A percentile compares a stretch with the other conserved stretches of the same genome.
These are phyloP conservation scores for Malus orientalis DNA, from an alignment of 306 rosid genomes.

Conservation along the genomic window DNA sequence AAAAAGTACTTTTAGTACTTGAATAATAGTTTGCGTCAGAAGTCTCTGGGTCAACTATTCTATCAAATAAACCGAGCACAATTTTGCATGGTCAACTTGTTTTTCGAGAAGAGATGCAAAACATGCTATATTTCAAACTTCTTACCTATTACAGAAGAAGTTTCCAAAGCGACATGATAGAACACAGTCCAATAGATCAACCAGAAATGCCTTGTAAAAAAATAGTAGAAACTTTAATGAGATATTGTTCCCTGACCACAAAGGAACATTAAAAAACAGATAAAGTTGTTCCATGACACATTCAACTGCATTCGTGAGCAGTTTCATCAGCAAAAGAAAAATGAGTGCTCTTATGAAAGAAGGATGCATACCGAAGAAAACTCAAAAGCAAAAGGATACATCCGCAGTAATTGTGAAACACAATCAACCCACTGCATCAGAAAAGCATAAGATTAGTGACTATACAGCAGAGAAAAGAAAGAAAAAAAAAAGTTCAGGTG, in stretches of 20 bases:
- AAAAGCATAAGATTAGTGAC: constrained; percentile 15
- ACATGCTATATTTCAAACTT: background rate
- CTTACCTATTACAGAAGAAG: constrained; percentile 88
- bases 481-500: background rate
- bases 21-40: background rate
- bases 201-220: constrained; percentile 66
- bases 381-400: constrained; percentile 94
- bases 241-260: background rate
- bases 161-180: constrained; percentile 95
- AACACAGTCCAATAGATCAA: constrained; percentile 78
- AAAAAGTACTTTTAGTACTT: constrained; percentile 11
- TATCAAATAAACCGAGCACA: background rate
- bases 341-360: constrained; percentile 5
- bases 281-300: background rate
- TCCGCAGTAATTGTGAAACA: constrained; percentile 83
- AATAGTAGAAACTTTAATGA: constrained; percentile 10
- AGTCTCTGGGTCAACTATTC: background rate
- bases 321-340: background rate
- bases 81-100: background rate
- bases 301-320: background rate
- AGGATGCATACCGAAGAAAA: constrained; percentile 70
- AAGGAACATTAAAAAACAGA: background rate
- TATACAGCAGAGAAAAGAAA: background rate
- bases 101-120: background rate
- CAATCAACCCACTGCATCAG: constrained; percentile 91